These are phyloP conservation scores for Candida khao-thaluensis DNA, from an alignment of 805 yeast genomes.

Conservation along the genomic window DNA sequence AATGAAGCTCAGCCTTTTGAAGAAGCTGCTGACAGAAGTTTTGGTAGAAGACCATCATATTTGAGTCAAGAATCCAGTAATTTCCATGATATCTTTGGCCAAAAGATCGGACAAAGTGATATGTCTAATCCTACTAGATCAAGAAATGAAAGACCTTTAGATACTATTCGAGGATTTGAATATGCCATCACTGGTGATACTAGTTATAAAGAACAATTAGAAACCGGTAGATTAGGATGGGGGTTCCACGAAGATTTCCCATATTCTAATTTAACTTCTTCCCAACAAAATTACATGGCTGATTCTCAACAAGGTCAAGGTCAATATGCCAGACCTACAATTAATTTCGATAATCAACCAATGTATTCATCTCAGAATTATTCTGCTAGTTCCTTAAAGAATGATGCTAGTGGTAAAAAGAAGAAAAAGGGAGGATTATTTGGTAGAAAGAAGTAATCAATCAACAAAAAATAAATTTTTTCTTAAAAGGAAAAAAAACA, in stretches of 20 bases:
- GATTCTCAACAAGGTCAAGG: slow-evolving; percentile 23
- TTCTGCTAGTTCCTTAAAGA: slow-evolving; percentile 47
- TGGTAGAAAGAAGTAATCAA: slow-evolving; percentile 50
- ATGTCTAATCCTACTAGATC: slow-evolving; percentile 89
- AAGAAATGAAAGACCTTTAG: slow-evolving; percentile 95
- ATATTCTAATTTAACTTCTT: slow-evolving; percentile 34
- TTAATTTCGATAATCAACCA: slow-evolving; percentile 40
- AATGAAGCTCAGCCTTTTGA: slow-evolving; percentile 97
- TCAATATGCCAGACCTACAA: slow-evolving; percentile 35
- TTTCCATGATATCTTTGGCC: slow-evolving; percentile 82
- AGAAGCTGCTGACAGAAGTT: slow-evolving; percentile 37
- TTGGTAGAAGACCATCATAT: slow-evolving; percentile 42
- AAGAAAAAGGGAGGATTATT: slow-evolving; percentile 70
- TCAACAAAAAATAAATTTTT: no score
- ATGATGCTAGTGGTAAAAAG: slow-evolving; percentile 43
- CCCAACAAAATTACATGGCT: slow-evolving; percentile 17
- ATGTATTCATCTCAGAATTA: slow-evolving; percentile 59
- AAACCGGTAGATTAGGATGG: slow-evolving; percentile 79
- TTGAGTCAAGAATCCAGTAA: slow-evolving; percentile 51
- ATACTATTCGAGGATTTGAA: slow-evolving; percentile 91
- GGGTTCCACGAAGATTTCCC: slow-evolving; percentile 81
- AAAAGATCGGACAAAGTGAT: slow-evolving; percentile 74
- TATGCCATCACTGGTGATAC: slow-evolving; percentile 90
- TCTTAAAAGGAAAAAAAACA: neutral
- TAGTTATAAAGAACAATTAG: slow-evolving; percentile 75